A percentile compares a stretch with the other conserved stretches of the same genome.
Evolutionary conservation across 257 asterid species (phyloP).

Genomic region (Ilex aquifolium): DNA sequence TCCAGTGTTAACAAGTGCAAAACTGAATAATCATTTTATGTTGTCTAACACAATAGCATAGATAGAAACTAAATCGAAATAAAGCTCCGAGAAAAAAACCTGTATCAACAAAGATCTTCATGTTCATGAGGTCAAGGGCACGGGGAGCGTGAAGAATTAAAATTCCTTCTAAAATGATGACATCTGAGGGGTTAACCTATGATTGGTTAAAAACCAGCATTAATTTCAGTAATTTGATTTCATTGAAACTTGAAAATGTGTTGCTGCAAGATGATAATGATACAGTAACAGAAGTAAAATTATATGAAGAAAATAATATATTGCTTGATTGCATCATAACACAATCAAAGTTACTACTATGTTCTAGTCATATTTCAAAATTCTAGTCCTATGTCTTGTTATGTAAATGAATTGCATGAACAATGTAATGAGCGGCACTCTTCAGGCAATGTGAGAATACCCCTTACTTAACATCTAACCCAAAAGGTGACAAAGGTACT

Average conservation of each 20-base stretch:
- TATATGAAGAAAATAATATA: slow-evolving; percentile 2
- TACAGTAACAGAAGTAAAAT: not conserved
- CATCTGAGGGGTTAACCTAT: slow-evolving; percentile 83
- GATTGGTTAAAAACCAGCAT: not conserved
- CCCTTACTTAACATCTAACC: not conserved
- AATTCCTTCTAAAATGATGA: slow-evolving; percentile 88
- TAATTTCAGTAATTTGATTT: not conserved
- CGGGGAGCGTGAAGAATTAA: slow-evolving; percentile 84
- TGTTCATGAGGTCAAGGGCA: slow-evolving; percentile 79
- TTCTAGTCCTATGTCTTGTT: no score
- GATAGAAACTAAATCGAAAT: not conserved
- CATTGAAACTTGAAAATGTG: not conserved
- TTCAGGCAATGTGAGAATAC: no score
- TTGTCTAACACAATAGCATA: no score
- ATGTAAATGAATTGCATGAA: no score
- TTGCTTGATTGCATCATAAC: not conserved
- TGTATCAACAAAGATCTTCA: slow-evolving; percentile 97
- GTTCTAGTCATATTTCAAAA: not conserved
- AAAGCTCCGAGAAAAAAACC: slow-evolving; percentile 49
- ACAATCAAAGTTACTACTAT: not conserved
- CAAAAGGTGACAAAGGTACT: no score
- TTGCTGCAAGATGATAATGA: not conserved
- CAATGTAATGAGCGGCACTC: no score
- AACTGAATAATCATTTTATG: no score
- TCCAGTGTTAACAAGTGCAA: no score